Base-by-base conservation (phyloP, 2,329 filamentous ascomycete genomes). In the Trichoderma atroviride region DNA sequence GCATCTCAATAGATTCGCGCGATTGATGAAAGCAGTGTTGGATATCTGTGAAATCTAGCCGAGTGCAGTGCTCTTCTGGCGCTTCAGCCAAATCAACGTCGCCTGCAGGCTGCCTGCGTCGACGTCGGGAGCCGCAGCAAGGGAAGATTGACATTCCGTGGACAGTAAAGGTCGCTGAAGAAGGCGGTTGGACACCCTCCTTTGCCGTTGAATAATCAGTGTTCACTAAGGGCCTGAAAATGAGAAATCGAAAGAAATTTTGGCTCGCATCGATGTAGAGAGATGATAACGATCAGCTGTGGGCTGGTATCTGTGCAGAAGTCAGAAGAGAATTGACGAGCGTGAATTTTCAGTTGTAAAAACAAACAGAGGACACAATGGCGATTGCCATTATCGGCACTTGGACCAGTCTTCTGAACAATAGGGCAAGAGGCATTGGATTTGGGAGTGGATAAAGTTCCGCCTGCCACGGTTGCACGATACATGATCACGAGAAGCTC, bases 141-240 rank as follows among this genome's bases (percentile, higher is more conserved):
- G 47, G 16, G 52, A 70, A 64, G 27, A 70, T 37, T 11, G 53
- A 70, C 69, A 70, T 70, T 68, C 52, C 69, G 69, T 35, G 53
- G 37, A 62, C 19, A 40, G 50, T 5, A 58, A 61, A n/a, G 52
- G 40, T 24, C 33, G 22, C 33, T 59, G 10, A 63, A 57, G 65
- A 59, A 33, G 55, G 27, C 40, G 31, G 22, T 16, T 35, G 19
- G 22, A 24, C 14, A 11, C 9, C 11, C n/a, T 33, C 24, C 35
- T 29, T 22, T 13, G 47, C 57, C 33, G 33, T 61, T 60, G 14
- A 61, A 60, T 68, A 68, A 61, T 47, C 43, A 62, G 65, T 68
- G 65, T 68, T 60, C 31, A 61, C 56, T 68, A 68, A 68, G 56
- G 60, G 65, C 57, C 65, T 68, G 57, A 52, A 29, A 35, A 50